These are phyloP conservation scores for Croton setiger DNA, from an alignment of 441 rosid species.

Conservation along the genomic window DNA sequence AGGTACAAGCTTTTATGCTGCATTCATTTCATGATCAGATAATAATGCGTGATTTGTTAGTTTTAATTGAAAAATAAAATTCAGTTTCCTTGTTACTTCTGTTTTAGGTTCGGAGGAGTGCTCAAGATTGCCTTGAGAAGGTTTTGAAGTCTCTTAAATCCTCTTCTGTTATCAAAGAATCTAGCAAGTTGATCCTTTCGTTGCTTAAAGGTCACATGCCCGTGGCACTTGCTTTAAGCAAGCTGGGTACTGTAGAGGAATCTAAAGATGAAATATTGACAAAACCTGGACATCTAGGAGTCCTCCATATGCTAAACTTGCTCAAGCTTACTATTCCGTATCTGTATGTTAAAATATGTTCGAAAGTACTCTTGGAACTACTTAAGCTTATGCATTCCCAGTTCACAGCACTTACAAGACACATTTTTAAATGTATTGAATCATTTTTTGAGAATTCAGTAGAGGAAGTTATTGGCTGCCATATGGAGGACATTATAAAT, in stretches of 20 bases:
- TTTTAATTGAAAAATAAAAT: background rate
- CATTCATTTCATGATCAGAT: background rate
- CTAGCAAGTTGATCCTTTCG: constrained; percentile 54
- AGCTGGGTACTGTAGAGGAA: constrained; percentile 33
- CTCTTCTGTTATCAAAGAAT: constrained; percentile 50
- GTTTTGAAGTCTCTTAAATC: constrained; percentile 44
- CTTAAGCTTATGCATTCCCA: constrained; percentile 47
- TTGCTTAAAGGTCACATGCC: constrained; percentile 42
- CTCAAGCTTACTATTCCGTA: constrained; percentile 53
- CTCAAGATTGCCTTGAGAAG: constrained; percentile 75
- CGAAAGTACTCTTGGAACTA: constrained; percentile 45
- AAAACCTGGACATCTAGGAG: constrained; percentile 53
- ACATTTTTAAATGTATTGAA: constrained; percentile 54
- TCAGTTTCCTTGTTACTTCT: constrained; percentile 6
- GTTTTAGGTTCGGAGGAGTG: constrained; percentile 70
- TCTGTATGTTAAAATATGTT: constrained; percentile 48
- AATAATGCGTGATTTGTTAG: background rate
- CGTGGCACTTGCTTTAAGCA: constrained; percentile 35
- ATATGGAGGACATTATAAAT: constrained; percentile 43
- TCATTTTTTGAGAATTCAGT: constrained; percentile 43
- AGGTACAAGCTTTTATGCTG: constrained; percentile 38
- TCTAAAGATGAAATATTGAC: constrained; percentile 39
- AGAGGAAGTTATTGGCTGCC: constrained; percentile 41
- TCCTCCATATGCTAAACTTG: constrained; percentile 68
- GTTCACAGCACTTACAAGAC: constrained; percentile 58